Base-by-base conservation (phyloP, 2,329 filamentous ascomycete species). In the Cytospora mali region DNA sequence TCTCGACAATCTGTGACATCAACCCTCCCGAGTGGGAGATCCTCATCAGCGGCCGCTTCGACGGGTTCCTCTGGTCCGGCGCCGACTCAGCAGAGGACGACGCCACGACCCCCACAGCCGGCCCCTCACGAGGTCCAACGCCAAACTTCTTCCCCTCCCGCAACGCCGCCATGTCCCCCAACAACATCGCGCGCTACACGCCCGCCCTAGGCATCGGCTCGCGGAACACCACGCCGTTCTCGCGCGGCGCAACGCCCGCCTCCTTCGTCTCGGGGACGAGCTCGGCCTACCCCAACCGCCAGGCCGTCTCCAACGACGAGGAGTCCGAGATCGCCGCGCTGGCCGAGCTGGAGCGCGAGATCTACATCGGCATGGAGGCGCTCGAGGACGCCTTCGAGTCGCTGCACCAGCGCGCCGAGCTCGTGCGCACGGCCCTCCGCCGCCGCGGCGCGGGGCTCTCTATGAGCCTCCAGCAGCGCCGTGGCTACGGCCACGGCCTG, bases 21-120 rank as follows among this genome's bases (percentile, higher is more conserved):
- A 95, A 90, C 72, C 85, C 88, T 53, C 90, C 91, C n/a, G 94
- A 98, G 75, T 98, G 94, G 94, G 94, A 97, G 66, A 96, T 98
- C 61, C 82, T 98, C 14, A 92, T 90, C 5, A 97, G 94, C 0
- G 94, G 94, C 29, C 90, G 94, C 29, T 98, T 98, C 70, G 93
- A 97, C 72, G 94, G 94, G 4, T 98, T 98, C 76, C 82, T 97
- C 23, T 96, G 94, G 87, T 96, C 92, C 51, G 94, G 94, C 25
- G 92, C 92, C 7, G 93, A 97, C 58, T 46, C 56, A n/a, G 73
- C 69, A n/a, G 83, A 84, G 28, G 80, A 81, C 49, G 71, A 74
- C 28, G 66, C 70, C 31, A 68, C 71, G 9, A 70, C 72, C 68
- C 61, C 76, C 66, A 55, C 75, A 69, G 69, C 74, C 57, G 71